phyloP scores from a whole-genome alignment of 1,284 basidiomycete species.

The Apiotrichum mycotoxinovorans region DNA sequence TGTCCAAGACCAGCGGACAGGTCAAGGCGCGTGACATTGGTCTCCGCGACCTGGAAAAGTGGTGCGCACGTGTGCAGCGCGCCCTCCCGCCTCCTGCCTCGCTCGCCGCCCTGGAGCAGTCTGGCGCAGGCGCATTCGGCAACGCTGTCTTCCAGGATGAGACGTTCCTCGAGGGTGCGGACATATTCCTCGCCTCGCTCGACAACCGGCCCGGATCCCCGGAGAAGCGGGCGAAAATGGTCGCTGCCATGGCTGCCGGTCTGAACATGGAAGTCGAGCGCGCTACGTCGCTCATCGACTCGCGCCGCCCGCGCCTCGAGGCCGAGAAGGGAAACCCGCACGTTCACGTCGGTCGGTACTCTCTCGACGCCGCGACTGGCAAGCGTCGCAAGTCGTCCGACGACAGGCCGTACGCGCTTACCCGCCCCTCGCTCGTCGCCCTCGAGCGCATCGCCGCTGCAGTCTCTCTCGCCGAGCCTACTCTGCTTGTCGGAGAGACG shows the following conservation, averaged over 20 bases:
- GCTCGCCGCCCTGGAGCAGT: slow-evolving; percentile 28
- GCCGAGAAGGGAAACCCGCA: slow-evolving; percentile 58
- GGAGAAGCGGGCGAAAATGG: slow-evolving; percentile 36
- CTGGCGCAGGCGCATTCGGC: slow-evolving; percentile 57
- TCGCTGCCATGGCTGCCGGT: slow-evolving; percentile 58
- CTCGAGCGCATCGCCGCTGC: slow-evolving; percentile 78
- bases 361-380: slow-evolving; percentile 19
- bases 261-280: slow-evolving; percentile 65
- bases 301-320: slow-evolving; percentile 66
- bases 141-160: slow-evolving; percentile 82
- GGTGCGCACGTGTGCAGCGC: slow-evolving; percentile 69
- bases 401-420: slow-evolving; percentile 76
- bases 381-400: slow-evolving; percentile 13
- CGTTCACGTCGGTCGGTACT: slow-evolving; percentile 37
- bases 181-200: slow-evolving; percentile 80
- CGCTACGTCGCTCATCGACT: slow-evolving; percentile 57
- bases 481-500: slow-evolving; percentile 93
- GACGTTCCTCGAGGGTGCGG: slow-evolving; percentile 82
- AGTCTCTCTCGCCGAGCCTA: slow-evolving; percentile 71
- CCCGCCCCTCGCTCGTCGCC: slow-evolving; percentile 75
- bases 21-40: slow-evolving; percentile 57
- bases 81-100: slow-evolving; percentile 55
- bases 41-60: slow-evolving; percentile 82
- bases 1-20: slow-evolving; percentile 45
- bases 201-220: slow-evolving; percentile 54